Evolutionary conservation across 2,329 filamentous ascomycete genomes (phyloP).

Genomic region (Colletotrichum liaoningense): DNA sequence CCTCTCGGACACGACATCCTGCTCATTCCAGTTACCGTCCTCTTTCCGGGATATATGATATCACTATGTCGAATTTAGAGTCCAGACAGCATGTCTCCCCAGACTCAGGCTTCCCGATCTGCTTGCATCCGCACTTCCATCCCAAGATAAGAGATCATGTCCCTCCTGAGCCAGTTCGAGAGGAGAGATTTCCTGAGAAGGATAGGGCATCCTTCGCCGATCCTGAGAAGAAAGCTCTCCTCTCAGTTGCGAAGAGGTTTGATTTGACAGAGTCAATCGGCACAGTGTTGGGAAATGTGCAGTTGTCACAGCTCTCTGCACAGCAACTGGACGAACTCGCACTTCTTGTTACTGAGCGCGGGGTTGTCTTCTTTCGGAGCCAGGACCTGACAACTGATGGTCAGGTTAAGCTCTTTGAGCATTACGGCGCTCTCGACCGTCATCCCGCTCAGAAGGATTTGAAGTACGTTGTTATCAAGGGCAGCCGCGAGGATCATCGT

Average conservation of each 20-base stretch:
- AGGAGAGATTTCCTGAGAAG: slow-evolving; percentile 43
- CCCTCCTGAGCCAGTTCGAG: slow-evolving; percentile 51
- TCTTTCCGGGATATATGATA: not conserved
- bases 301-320: slow-evolving; percentile 56
- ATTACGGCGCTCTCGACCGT: slow-evolving; percentile 60
- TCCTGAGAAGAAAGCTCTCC: slow-evolving; percentile 55
- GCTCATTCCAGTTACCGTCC: not conserved
- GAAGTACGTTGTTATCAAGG: slow-evolving; percentile 57
- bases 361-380: slow-evolving; percentile 60
- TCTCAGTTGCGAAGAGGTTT: slow-evolving; percentile 49
- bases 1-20: not conserved
- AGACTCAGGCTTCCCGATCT: slow-evolving; percentile 59
- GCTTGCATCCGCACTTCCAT: slow-evolving; percentile 59
- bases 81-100: slow-evolving; percentile 59
- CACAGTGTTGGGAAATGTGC: slow-evolving; percentile 50
- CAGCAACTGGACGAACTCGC: slow-evolving; percentile 63
- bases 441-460: slow-evolving; percentile 58
- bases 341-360: slow-evolving; percentile 57
- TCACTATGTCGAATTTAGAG: slow-evolving; percentile 53
- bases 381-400: slow-evolving; percentile 58
- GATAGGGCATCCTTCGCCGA: slow-evolving; percentile 56
- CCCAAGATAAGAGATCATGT: slow-evolving; percentile 54
- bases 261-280: slow-evolving; percentile 58
- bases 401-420: slow-evolving; percentile 57
- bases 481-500: slow-evolving; percentile 57